Conservation (phyloP, 768 basidiomycete genomes). For the Plicaturopsis crispa region DNA sequence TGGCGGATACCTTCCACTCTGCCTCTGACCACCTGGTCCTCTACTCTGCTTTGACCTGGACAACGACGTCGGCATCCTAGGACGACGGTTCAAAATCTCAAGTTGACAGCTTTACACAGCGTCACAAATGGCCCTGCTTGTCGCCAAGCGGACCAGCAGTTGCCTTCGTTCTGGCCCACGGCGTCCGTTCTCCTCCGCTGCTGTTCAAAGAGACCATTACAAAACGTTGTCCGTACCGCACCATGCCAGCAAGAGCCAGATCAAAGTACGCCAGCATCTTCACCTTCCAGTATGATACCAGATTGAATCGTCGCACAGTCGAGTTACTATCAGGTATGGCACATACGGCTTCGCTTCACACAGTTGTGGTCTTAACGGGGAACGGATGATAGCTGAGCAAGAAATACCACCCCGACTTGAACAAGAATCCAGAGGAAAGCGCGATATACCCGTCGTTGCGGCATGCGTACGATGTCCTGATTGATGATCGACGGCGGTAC, state of each 20-base stretch:
- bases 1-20: too few species aligned
- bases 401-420: conserved; percentile 36
- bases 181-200: background rate
- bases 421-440: conserved; percentile 27
- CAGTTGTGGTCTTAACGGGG: conserved; percentile 5
- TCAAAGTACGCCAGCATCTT: conserved; percentile 20
- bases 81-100: too few species aligned
- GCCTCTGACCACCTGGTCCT: too few species aligned
- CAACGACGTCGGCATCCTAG: too few species aligned
- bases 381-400: conserved; percentile 35
- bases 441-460: conserved; percentile 36
- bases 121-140: too few species aligned
- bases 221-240: conserved; percentile 25
- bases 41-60: too few species aligned
- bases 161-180: too few species aligned
- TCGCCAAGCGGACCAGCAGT: too few species aligned
- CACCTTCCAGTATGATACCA: background rate
- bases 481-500: conserved; percentile 38
- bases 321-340: conserved; percentile 30
- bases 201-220: conserved; percentile 18
- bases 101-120: too few species aligned
- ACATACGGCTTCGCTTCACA: background rate
- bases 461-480: conserved; percentile 38
- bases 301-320: conserved; percentile 13
- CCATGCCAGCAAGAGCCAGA: conserved; percentile 24